These are phyloP conservation scores for Vigna reflexopilosa DNA, from an alignment of 306 rosid species.

Conservation along the genomic window DNA sequence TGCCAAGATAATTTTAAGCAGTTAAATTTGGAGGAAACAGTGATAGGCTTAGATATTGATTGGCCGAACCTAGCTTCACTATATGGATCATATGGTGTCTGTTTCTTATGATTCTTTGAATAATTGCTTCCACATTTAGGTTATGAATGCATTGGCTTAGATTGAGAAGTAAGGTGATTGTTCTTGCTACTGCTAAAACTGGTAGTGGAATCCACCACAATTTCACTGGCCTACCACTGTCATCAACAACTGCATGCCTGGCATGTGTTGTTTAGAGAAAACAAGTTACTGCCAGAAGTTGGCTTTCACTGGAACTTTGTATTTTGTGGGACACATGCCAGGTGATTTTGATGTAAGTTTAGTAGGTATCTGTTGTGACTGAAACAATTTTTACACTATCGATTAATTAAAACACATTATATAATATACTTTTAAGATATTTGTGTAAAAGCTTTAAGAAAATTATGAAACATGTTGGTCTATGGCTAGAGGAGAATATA, in stretches of 20 bases:
- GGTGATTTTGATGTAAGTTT: not conserved
- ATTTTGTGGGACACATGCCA: constrained; percentile 45
- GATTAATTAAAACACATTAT: too few relatives aligned
- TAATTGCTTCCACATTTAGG: constrained; percentile 9
- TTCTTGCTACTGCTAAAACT: constrained; percentile 10
- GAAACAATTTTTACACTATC: too few relatives aligned
- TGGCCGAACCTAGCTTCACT: constrained; percentile 6
- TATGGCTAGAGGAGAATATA: too few relatives aligned
- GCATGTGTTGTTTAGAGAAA: constrained; percentile 33
- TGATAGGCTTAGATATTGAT: constrained; percentile 1
- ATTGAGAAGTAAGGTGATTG: constrained; percentile 34
- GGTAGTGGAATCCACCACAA: constrained; percentile 41
- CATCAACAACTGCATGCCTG: constrained; percentile 31
- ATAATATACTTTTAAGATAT: too few relatives aligned
- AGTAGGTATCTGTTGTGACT: too few relatives aligned
- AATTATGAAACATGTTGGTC: too few relatives aligned
- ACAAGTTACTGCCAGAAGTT: constrained; percentile 30
- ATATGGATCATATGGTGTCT: not conserved
- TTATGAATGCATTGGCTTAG: not conserved
- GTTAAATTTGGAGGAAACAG: not conserved
- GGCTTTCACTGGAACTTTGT: constrained; percentile 23
- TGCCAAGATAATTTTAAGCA: constrained; percentile 7
- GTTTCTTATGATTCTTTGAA: constrained; percentile 29
- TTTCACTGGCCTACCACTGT: constrained; percentile 43
- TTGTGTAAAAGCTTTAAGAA: too few relatives aligned